Evolutionary conservation across 441 rosid genomes (phyloP).

Genomic region (Macaranga tanarius): DNA sequence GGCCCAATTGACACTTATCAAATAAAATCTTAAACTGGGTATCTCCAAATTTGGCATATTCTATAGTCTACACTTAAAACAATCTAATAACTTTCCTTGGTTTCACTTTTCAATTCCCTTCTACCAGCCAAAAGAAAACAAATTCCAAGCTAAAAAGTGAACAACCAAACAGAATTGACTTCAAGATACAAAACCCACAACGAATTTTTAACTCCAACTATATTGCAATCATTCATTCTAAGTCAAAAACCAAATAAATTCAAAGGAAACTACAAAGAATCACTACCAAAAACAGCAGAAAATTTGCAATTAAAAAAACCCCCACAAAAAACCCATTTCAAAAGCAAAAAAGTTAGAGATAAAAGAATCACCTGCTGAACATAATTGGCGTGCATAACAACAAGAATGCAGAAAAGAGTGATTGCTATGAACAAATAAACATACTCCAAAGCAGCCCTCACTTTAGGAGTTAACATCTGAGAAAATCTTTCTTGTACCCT

Average conservation of each 20-base stretch:
- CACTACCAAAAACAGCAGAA: neutral
- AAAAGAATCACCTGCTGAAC: conserved; percentile 73
- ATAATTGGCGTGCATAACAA: conserved; percentile 98
- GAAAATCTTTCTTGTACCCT: conserved; percentile 95
- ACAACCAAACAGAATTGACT: neutral
- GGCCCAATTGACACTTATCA: neutral
- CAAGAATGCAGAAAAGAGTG: conserved; percentile 82
- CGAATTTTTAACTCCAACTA: neutral
- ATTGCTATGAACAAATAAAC: conserved; percentile 70
- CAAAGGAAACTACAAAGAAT: neutral
- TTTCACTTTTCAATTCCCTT: neutral
- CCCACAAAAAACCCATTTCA: neutral
- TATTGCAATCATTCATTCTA: neutral
- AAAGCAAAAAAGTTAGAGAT: neutral
- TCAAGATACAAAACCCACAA: neutral
- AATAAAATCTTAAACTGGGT: neutral
- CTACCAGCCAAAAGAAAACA: neutral
- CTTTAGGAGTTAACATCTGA: conserved; percentile 74
- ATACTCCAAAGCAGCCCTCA: conserved; percentile 84
- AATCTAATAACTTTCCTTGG: neutral
- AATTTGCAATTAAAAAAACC: neutral
- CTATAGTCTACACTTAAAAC: neutral
- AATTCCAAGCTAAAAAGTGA: neutral
- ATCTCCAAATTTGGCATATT: neutral
- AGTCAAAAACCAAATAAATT: neutral